Evolutionary conservation across 176 grass and related monocot species (phyloP), one percentile per base, ranked within the genome.

Genomic region (Musa troglodytarum): DNA sequence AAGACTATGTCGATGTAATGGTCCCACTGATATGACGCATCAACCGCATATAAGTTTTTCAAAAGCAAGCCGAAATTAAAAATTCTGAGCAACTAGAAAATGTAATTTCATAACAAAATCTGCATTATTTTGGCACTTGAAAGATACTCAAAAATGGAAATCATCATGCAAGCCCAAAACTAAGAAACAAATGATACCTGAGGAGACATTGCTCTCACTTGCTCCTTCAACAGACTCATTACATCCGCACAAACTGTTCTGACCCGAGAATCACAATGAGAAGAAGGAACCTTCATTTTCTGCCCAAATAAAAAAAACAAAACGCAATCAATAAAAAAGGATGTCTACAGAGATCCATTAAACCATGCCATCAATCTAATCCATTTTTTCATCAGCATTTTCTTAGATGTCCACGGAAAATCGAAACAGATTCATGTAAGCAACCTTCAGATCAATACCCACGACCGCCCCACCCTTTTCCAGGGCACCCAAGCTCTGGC

Each of bases 211-310:
- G 78, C 71, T 49, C 74, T 69, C 9, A 78, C 85, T 83, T 88
- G 85, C 58, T 72, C 52, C 77, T 93, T 97, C 82, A 93, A 77
- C 56, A 98, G 12, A 29, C 82, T 64, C 90, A 91, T 93, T 52
- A 98, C 84, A 67, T 98, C 84, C 9, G 84, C 84, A 54, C 84
- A 76, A 9, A 98, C 21, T 0, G 90, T 91, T 76, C 84, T 87
- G 71, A 93, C 82, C 77, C 90, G 69, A 0, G 80, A 91, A 72
- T 98, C 88, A 34, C 94, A 98, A 68, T 93, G 94, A 11, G 88
- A 79, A 15, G 86, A 89, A 52, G 90, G 94, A 23, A 89, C 88
- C 68, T 98, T 93, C 72, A 98, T 86, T 72, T 89, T 90, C 94
- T 97, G 87, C 71, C 88, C 85, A 87, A 74, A 77, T 82, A 64